phyloP scores from a whole-genome alignment of 176 grass and related monocot species.

The Cocos nucifera region DNA sequence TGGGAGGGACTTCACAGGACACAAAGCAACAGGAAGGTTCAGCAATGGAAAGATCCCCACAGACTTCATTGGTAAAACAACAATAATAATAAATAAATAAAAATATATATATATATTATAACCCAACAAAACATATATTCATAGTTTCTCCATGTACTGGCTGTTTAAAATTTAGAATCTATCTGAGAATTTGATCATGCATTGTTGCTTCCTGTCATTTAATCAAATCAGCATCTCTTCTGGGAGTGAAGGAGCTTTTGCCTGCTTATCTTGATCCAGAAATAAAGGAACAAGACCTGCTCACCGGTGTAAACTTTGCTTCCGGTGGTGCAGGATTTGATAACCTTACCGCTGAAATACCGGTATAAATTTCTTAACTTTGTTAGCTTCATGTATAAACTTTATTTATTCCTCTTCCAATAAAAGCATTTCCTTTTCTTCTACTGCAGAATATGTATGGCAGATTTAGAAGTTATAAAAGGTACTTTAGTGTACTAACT shows the following conservation, averaged over 20 bases:
- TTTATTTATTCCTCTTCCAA: too few species aligned
- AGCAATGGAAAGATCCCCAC: conserved; percentile 41
- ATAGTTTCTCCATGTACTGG: too few species aligned
- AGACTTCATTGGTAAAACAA: conserved; percentile 30
- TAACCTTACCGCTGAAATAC: conserved; percentile 15
- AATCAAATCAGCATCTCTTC: conserved; percentile 20
- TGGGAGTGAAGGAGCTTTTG: conserved; percentile 31
- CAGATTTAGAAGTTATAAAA: too few species aligned
- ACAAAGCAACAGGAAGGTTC: conserved; percentile 47
- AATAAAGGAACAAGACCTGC: conserved; percentile 21
- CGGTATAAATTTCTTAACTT: conserved; percentile 10
- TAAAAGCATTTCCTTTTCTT: too few species aligned
- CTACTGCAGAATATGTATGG: too few species aligned
- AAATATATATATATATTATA: too few species aligned
- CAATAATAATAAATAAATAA: too few species aligned
- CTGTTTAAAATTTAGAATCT: too few species aligned
- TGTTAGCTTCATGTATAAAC: too few species aligned
- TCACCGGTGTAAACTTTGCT: conserved; percentile 29
- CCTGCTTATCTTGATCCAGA: conserved; percentile 24
- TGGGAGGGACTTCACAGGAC: conserved; percentile 37
- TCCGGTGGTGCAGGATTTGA: conserved; percentile 27
- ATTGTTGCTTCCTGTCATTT: not conserved
- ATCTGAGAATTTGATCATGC: too few species aligned
- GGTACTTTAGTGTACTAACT: too few species aligned
- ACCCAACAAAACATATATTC: too few species aligned